These are phyloP conservation scores for Zoysia matrella DNA, from an alignment of 202 grass and related monocot species.

Conservation along the genomic window DNA sequence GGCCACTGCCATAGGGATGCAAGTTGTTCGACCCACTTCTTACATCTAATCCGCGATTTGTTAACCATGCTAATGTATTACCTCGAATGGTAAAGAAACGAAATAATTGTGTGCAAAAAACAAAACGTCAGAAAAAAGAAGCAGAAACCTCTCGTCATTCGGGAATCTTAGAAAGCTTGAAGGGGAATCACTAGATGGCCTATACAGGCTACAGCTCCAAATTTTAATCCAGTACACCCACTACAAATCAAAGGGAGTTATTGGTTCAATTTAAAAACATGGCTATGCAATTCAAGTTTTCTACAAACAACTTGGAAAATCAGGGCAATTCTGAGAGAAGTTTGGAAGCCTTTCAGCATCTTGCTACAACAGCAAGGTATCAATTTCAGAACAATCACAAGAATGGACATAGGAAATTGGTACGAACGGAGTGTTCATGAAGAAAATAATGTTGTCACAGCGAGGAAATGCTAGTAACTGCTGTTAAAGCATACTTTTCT, in stretches of 20 bases:
- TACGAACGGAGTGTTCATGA: background rate
- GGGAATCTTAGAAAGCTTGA: slow-evolving; percentile 14
- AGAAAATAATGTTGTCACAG: slow-evolving; percentile 4
- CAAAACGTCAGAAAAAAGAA: background rate
- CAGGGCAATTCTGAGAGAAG: background rate
- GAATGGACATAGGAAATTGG: slow-evolving; percentile 1
- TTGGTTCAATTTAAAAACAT: background rate
- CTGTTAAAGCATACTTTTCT: slow-evolving; percentile 14
- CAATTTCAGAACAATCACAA: background rate
- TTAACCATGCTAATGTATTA: no score
- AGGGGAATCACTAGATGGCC: background rate
- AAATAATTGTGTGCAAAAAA: background rate
- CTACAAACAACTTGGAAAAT: background rate
- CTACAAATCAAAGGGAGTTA: background rate
- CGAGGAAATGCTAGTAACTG: slow-evolving; percentile 3
- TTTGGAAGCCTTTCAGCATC: background rate
- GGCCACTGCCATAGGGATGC: no score
- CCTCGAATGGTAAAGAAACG: background rate
- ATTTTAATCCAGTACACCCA: background rate
- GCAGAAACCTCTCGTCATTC: background rate
- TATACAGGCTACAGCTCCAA: background rate
- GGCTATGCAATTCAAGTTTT: background rate
- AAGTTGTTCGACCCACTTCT: no score
- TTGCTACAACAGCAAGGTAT: background rate
- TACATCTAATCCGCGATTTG: no score